Conservation (phyloP, 257 asterid genomes). For the Datura wrightii region DNA sequence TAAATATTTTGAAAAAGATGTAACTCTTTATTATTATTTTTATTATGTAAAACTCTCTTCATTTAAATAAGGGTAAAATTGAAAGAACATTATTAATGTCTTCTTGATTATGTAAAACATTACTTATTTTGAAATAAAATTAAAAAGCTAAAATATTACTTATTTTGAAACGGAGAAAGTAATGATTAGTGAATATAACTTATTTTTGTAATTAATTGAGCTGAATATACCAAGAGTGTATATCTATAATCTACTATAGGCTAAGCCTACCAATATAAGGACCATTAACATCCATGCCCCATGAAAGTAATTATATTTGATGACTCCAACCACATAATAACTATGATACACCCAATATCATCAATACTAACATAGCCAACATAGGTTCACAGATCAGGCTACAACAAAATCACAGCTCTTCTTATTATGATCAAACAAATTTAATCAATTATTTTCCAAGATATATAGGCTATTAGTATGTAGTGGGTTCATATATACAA, state of each 20-base stretch:
- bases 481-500: background rate
- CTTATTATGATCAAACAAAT: too few species aligned
- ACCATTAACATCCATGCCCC: background rate
- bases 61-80: too few species aligned
- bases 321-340: background rate
- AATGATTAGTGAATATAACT: background rate
- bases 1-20: too few species aligned
- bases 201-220: background rate
- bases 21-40: too few species aligned
- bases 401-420: background rate
- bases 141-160: too few species aligned
- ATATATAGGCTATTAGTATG: too few species aligned
- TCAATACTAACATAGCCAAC: background rate
- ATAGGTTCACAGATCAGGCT: slow-evolving; percentile 1
- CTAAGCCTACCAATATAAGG: background rate
- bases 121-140: too few species aligned
- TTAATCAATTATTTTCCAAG: too few species aligned
- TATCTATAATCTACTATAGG: background rate
- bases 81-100: too few species aligned
- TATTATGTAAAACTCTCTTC: too few species aligned
- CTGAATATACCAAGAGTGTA: background rate
- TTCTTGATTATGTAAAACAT: too few species aligned
- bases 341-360: background rate
- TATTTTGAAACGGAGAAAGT: too few species aligned
- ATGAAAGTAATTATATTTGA: background rate